A percentile compares a stretch with the other conserved stretches of the same genome.
Evolutionary conservation across 2,329 filamentous ascomycete species (phyloP).

Genomic region (Didymella segeticola): DNA sequence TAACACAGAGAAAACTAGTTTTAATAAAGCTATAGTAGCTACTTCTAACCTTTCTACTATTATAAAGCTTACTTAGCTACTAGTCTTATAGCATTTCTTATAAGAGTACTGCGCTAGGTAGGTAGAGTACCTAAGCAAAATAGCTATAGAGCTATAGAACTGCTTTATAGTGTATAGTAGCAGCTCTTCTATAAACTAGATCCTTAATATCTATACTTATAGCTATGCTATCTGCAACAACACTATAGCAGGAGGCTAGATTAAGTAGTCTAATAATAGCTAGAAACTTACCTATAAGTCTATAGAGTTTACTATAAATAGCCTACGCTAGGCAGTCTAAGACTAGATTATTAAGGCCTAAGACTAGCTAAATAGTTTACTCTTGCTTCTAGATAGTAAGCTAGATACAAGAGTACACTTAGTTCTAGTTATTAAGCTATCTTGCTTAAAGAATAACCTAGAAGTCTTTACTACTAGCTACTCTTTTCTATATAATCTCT

Average conservation of each 20-base stretch:
- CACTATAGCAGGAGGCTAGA: not conserved
- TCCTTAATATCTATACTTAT: not conserved
- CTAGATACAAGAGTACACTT: not conserved
- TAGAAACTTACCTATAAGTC: not conserved
- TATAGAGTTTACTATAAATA: not conserved
- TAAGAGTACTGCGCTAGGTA: not conserved
- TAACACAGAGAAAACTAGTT: not conserved
- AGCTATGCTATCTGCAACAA: not conserved
- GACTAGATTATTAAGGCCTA: not conserved
- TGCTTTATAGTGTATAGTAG: not conserved
- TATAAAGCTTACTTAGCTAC: not conserved
- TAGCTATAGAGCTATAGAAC: not conserved
- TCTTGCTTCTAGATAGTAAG: not conserved
- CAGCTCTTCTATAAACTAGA: not conserved
- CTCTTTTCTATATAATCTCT: not conserved
- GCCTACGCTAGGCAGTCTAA: not conserved
- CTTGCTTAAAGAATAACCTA: not conserved
- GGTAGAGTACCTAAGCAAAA: not conserved
- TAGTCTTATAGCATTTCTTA: not conserved
- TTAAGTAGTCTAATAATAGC: not conserved
- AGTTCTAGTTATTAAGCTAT: not conserved
- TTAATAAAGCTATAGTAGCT: not conserved
- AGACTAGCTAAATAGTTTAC: not conserved
- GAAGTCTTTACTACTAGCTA: not conserved
- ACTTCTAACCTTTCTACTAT: not conserved